phyloP scores from a whole-genome alignment of 306 rosid species.

The Citrullus colocynthis region DNA sequence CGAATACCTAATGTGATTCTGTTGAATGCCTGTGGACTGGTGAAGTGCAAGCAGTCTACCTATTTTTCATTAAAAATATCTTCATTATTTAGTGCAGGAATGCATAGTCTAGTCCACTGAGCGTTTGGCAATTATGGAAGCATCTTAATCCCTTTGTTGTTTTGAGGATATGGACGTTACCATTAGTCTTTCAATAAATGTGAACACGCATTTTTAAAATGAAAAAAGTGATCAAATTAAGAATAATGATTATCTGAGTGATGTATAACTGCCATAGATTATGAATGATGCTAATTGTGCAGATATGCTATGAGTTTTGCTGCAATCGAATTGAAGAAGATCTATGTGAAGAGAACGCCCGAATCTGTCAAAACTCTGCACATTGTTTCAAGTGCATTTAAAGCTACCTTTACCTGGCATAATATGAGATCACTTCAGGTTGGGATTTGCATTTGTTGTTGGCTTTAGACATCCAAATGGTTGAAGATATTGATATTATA shows the following conservation, averaged over 20 bases:
- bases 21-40: not conserved
- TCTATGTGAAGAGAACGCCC: constrained; percentile 57
- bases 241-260: not conserved
- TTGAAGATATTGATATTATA: not conserved
- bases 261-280: not conserved
- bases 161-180: not conserved
- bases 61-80: not conserved
- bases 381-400: constrained; percentile 83
- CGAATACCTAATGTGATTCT: not conserved
- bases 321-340: constrained; percentile 50
- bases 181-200: not conserved
- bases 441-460: constrained; percentile 8
- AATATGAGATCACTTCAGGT: constrained; percentile 88
- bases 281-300: constrained; percentile 11
- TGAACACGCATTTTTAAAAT: not conserved
- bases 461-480: not conserved
- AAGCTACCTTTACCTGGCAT: constrained; percentile 83
- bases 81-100: not conserved
- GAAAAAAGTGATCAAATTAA: not conserved
- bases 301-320: constrained; percentile 88
- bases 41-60: not conserved
- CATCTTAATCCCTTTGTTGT: not conserved
- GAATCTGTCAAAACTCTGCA: constrained; percentile 61
- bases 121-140: not conserved
- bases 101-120: not conserved